A percentile compares a stretch with the other conserved stretches of the same genome.
These are phyloP conservation scores for Aristolochia fimbriata DNA, from an alignment of 164 flowering plant species.

Conservation along the genomic window DNA sequence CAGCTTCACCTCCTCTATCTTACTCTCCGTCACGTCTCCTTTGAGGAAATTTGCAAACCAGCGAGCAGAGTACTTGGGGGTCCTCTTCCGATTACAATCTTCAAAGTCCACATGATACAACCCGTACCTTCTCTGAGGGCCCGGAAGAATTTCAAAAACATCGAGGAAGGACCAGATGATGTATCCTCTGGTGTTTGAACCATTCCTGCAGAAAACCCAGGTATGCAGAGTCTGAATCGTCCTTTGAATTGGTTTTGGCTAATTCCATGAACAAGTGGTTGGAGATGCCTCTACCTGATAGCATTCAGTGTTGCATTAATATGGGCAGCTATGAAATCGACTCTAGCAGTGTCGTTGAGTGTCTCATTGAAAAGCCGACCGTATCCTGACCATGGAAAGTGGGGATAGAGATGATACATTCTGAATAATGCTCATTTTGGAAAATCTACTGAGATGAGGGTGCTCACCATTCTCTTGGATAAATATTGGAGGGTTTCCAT, in stretches of 20 bases:
- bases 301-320: conserved; percentile 16
- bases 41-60: conserved; percentile 35
- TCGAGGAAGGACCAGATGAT: conserved; percentile 52
- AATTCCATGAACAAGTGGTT: too few species aligned
- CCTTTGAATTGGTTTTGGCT: too few species aligned
- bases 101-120: conserved; percentile 28
- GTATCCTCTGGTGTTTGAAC: conserved; percentile 39
- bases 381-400: conserved; percentile 5
- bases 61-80: conserved; percentile 25
- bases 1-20: background rate
- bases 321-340: conserved; percentile 11
- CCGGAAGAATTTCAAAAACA: conserved; percentile 31
- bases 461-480: conserved; percentile 22
- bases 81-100: conserved; percentile 19
- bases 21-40: conserved; percentile 1
- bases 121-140: conserved; percentile 22
- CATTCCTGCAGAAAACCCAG: conserved; percentile 23
- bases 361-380: conserved; percentile 9
- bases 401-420: too few species aligned
- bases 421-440: background rate
- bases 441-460: background rate
- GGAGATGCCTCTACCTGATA: conserved; percentile 19
- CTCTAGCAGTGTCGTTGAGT: conserved; percentile 17
- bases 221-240: too few species aligned
- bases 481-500: conserved; percentile 20